Conservation (phyloP, 164 flowering plant species). For the Chimonanthus praecox region DNA sequence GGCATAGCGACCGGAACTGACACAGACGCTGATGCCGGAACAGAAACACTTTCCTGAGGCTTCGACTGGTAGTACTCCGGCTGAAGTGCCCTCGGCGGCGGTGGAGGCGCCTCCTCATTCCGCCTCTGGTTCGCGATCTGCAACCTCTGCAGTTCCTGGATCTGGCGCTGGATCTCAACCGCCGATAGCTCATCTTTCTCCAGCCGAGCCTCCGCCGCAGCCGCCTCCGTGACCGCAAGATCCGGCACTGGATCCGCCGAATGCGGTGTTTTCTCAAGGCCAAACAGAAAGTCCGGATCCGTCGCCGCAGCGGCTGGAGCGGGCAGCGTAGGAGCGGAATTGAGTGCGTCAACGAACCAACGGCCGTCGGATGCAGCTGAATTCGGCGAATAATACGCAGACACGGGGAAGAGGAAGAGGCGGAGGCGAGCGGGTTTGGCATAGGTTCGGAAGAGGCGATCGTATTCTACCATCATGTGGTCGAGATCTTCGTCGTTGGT, state of each 20-base stretch:
- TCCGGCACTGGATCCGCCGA: conserved; percentile 9
- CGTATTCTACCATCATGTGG: conserved; percentile 82
- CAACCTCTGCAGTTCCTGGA: conserved; percentile 44
- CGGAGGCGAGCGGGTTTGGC: conserved; percentile 61
- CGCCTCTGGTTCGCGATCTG: conserved; percentile 29
- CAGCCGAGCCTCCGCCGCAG: conserved; percentile 10
- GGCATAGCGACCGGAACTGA: conserved; percentile 18
- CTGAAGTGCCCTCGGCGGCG: conserved; percentile 16
- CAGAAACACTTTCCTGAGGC: background rate
- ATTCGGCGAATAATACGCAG: conserved; percentile 1
- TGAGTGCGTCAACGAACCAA: conserved; percentile 77
- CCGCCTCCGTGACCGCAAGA: conserved; percentile 10
- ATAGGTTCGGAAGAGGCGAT: conserved; percentile 48
- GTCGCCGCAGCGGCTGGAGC: background rate
- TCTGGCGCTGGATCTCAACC: conserved; percentile 46
- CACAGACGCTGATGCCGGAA: conserved; percentile 12
- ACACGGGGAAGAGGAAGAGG: conserved; percentile 46
- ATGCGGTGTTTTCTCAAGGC: background rate
- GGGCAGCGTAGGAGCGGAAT: conserved; percentile 32
- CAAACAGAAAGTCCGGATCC: conserved; percentile 13
- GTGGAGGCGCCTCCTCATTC: conserved; percentile 22
- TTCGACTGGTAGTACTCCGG: conserved; percentile 32
- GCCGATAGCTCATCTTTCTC: conserved; percentile 23
- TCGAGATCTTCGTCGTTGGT: conserved; percentile 81
- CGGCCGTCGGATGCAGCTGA: conserved; percentile 38